Percentiles rank a stretch among this genome's conserved stretches.
Conservation (phyloP, 148 eudicot species). For the Cornus florida region DNA sequence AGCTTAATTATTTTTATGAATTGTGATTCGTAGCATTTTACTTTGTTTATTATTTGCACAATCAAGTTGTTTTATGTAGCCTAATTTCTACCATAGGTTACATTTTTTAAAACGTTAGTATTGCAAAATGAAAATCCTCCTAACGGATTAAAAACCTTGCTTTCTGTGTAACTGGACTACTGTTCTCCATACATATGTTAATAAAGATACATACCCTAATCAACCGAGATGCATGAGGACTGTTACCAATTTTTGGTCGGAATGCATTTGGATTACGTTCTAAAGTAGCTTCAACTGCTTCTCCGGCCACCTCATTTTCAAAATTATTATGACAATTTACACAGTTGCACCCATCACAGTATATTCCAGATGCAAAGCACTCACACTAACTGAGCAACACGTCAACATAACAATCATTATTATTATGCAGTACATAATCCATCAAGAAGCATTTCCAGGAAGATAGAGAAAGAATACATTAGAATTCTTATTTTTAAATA, state of each 20-base stretch:
- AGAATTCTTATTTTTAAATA: not conserved
- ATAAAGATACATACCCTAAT: conserved; percentile 48
- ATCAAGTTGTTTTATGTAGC: too few species aligned
- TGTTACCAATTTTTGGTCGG: conserved; percentile 96
- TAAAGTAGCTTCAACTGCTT: conserved; percentile 91
- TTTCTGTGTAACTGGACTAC: too few species aligned
- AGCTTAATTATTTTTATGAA: too few species aligned
- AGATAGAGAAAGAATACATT: not conserved
- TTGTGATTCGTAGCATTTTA: too few species aligned
- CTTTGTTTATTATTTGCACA: too few species aligned
- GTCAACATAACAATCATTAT: too few species aligned
- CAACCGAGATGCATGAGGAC: conserved; percentile 81
- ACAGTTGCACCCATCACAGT: conserved; percentile 99
- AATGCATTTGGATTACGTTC: conserved; percentile 99
- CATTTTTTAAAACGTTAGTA: too few species aligned
- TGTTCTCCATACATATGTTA: not conserved
- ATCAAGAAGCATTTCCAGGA: not conserved
- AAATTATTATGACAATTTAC: conserved; percentile 88
- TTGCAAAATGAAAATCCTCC: too few species aligned
- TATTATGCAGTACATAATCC: not conserved
- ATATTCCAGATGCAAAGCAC: conserved; percentile 97
- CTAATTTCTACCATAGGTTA: too few species aligned
- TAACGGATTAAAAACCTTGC: too few species aligned
- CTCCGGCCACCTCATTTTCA: conserved; percentile 86
- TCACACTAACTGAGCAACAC: conserved; percentile 73